A percentile compares a stretch with the other conserved stretches of the same genome.
These are phyloP conservation scores for Xylariaceae sp. DNA, from an alignment of 2,329 filamentous ascomycete species.

Conservation along the genomic window DNA sequence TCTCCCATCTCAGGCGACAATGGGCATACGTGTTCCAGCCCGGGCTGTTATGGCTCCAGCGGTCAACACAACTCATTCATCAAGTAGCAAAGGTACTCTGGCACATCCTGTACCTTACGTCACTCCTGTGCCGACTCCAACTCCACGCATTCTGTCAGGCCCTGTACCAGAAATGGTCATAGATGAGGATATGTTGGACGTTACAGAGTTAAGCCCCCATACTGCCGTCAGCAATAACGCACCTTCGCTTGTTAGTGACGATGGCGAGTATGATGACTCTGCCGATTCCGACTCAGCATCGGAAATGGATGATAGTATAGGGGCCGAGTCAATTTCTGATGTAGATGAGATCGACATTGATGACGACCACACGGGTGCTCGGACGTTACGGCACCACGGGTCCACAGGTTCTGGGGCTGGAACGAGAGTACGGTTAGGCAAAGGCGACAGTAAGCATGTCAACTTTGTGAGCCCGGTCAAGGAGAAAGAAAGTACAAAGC, in stretches of 20 bases:
- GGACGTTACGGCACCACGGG: conserved; percentile 51
- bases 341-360: conserved; percentile 67
- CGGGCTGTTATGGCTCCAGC: conserved; percentile 61
- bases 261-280: conserved; percentile 78
- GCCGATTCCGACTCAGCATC: conserved; percentile 65
- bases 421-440: conserved; percentile 55
- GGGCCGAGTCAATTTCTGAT: conserved; percentile 65
- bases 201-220: conserved; percentile 69
- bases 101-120: conserved; percentile 48
- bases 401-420: conserved; percentile 42
- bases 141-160: conserved; percentile 36
- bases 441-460: conserved; percentile 61
- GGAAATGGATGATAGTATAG: conserved; percentile 61
- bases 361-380: conserved; percentile 56
- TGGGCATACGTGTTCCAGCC: conserved; percentile 62
- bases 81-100: conserved; percentile 62
- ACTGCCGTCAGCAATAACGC: conserved; percentile 76
- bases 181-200: conserved; percentile 61
- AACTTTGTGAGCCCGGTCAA: conserved; percentile 60
- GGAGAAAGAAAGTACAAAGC: conserved; percentile 45
- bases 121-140: conserved; percentile 46
- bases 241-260: conserved; percentile 79
- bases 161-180: conserved; percentile 37
- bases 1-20: conserved; percentile 35
- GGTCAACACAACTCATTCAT: conserved; percentile 52